Conservation (phyloP, 148 eudicot species). For the Rhododendron ovatum region DNA sequence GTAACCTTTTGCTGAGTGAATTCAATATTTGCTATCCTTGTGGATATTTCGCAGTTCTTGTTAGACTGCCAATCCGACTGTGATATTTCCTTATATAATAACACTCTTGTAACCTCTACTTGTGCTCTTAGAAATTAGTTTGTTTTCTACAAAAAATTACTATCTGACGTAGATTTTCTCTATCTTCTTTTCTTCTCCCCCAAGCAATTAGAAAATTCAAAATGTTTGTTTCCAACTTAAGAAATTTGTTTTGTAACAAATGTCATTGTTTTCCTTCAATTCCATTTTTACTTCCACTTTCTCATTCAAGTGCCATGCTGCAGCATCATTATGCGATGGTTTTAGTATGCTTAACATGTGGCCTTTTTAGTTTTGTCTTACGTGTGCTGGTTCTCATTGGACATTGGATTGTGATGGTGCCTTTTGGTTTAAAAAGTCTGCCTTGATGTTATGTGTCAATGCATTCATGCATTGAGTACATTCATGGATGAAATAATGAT, state of each 20-base stretch:
- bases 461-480: background rate
- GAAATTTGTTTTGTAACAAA: constrained; percentile 15
- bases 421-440: background rate
- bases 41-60: background rate
- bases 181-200: background rate
- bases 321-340: background rate
- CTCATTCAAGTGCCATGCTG: background rate
- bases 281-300: background rate
- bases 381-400: background rate
- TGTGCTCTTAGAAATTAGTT: background rate
- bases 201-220: background rate
- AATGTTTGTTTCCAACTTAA: constrained; percentile 21
- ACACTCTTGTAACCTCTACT: background rate
- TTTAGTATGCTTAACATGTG: background rate
- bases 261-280: background rate
- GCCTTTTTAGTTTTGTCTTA: background rate
- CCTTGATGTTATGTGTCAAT: background rate
- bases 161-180: background rate
- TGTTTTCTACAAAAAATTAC: background rate
- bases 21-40: background rate
- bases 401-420: background rate
- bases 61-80: background rate
- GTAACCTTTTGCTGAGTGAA: constrained; percentile 7
- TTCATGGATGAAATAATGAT: background rate
- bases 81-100: background rate